These are phyloP conservation scores for Arctium lappa DNA, from an alignment of 129 eudicot genomes.

Conservation along the genomic window DNA sequence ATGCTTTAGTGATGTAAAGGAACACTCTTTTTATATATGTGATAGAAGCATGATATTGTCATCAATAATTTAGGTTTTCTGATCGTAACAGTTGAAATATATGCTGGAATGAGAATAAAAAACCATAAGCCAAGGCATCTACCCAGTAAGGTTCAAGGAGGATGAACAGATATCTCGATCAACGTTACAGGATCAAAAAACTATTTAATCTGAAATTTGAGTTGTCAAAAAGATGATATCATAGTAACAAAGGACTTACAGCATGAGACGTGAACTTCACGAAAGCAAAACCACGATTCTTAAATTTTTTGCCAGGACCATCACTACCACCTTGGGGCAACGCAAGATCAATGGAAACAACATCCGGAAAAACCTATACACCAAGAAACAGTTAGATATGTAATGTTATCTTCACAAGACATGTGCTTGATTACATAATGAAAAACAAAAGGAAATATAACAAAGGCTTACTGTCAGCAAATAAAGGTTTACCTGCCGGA, in stretches of 20 bases:
- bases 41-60: not conserved
- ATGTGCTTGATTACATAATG: not conserved
- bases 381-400: constrained; percentile 5
- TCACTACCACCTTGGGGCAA: constrained; percentile 41
- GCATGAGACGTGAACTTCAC: constrained; percentile 88
- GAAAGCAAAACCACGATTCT: constrained; percentile 84
- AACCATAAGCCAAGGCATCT: constrained; percentile 62
- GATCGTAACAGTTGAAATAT: constrained; percentile 14
- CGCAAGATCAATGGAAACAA: constrained; percentile 70
- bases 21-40: no score
- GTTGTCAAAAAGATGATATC: constrained; percentile 6
- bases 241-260: constrained; percentile 43
- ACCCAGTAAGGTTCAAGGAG: constrained; percentile 60
- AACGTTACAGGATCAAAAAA: not conserved
- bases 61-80: constrained; percentile 6
- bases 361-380: constrained; percentile 75
- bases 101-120: constrained; percentile 51
- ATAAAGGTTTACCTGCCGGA: constrained; percentile 56
- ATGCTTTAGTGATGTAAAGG: no score
- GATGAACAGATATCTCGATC: constrained; percentile 30
- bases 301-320: constrained; percentile 47
- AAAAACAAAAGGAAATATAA: not conserved
- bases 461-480: not conserved
- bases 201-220: not conserved
- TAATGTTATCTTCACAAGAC: not conserved